Base-by-base conservation (phyloP, 805 yeast species). In the Maudiozyma pseudohumilis region DNA sequence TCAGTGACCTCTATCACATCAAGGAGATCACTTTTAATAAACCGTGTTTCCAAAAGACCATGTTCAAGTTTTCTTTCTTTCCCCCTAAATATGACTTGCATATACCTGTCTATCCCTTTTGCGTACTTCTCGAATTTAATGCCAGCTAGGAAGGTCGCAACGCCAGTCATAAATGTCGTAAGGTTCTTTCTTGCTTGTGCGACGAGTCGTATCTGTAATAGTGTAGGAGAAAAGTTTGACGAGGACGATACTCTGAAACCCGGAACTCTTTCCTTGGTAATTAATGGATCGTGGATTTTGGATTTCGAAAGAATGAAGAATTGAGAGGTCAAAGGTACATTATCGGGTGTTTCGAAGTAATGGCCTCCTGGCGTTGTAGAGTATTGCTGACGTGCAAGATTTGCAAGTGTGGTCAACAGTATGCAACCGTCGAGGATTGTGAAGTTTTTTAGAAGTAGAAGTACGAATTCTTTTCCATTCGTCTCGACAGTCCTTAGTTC, bases 381-480 rank as follows among this genome's bases (percentile, higher is more conserved):
- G n/a, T n/a, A n/a, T n/a, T n/a, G n/a, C n/a, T n/a, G n/a, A n/a
- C n/a, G n/a, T n/a, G n/a, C n/a, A n/a, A n/a, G n/a, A n/a, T n/a
- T n/a, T n/a, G n/a, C n/a, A n/a, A 50, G 34, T 25, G 42, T 42
- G 13, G 21, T 18, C 3, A 54, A 24, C 8, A 43, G 40, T 15
- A 54, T 32, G 27, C 52, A 50, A 30, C 49, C 49, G 30, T 54
- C 56, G 21, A 50, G 24, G 6, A 47, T 26, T 18, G 35, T 48
- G 28, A 53, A 52, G 20, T 48, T 36, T 28, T 37, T 40, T 17
- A 54, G 16, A 7, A 34, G 23, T 5, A 46, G 18, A 11, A 24
- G 16, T n/a, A 13, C n/a, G 12, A 18, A 29, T 11, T 35, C 37
- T 6, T 33, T 33, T 20, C 21, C 6, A 12, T 28, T n/a, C 18